Base-by-base conservation (phyloP, 1,284 basidiomycete genomes). In the Taiwanofungus camphoratus region DNA sequence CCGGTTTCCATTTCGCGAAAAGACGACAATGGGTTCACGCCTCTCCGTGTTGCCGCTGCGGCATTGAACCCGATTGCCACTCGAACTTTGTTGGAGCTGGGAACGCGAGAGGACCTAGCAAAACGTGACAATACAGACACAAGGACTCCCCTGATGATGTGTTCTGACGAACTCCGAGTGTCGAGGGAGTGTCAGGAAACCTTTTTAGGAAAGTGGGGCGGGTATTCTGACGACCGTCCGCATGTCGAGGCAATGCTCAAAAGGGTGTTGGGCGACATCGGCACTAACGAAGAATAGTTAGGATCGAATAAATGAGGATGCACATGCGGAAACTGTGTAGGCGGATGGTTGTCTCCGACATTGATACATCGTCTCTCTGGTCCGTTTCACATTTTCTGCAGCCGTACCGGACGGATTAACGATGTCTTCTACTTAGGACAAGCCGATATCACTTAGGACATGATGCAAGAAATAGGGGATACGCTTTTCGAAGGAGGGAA, bases 271-370 rank as follows among this genome's bases (percentile, higher is more conserved):
- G 43, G 46, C 7, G 26, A 44, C 26, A 24, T 42, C 6, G 35
- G 18, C 8, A 30, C 8, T 7, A 39, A 39, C 9, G 31, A 22
- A 3, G 32, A 44, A 7, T 52, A 43, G 32, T 32, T 49, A 8
- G 20, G 26, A 15, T 31, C 38, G 29, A 29, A 39, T 3, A 44
- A 41, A 23, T 52, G 30, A 40, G 51, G 54, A 4, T 56, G 52
- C 36, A 49, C 52, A n/a, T 56, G 54, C 33, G 51, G 46, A 11
- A 26, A 38, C 15, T 56, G 54, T 36, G 19, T 39, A n/a, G 48
- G 38, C 1, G 54, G 54, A 19, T 56, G 54, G 52, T 34, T 54
- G 2, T 52, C 52, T 23, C 54, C 52, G 18, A 41, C 37, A 12
- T 48, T 56, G 52, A 24, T 20, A 13, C 48, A 23, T 35, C 31